Conservation (phyloP, 23 red algal species). For the Chondrus crispus region DNA sequence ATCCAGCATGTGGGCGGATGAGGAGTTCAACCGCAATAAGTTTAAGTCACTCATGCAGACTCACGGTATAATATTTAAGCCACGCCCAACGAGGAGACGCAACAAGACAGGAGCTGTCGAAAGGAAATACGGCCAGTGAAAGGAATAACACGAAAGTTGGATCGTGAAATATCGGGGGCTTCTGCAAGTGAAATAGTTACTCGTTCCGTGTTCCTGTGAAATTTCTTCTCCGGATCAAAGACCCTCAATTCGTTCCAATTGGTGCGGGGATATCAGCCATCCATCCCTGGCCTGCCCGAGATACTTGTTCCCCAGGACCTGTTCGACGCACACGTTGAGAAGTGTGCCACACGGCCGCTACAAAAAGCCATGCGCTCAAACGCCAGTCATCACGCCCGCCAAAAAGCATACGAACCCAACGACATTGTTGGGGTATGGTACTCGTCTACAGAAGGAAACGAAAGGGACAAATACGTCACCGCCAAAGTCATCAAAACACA, state of each 20-base stretch:
- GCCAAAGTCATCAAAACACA: background rate
- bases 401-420: background rate
- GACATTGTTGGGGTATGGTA: background rate
- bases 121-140: background rate
- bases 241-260: conserved; percentile 21
- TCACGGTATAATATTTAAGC: background rate
- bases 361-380: background rate
- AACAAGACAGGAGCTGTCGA: conserved; percentile 42
- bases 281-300: background rate
- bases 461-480: background rate
- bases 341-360: background rate
- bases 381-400: background rate
- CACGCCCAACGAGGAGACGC: background rate
- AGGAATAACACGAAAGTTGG: background rate
- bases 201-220: background rate
- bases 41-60: background rate
- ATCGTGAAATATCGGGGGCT: background rate
- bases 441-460: background rate
- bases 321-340: background rate
- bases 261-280: background rate
- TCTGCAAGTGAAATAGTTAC: background rate
- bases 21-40: background rate
- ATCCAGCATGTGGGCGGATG: background rate
- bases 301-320: background rate
- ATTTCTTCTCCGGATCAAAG: conserved; percentile 19